Conservation (phyloP, 129 eudicot genomes). For the Calendula officinalis region DNA sequence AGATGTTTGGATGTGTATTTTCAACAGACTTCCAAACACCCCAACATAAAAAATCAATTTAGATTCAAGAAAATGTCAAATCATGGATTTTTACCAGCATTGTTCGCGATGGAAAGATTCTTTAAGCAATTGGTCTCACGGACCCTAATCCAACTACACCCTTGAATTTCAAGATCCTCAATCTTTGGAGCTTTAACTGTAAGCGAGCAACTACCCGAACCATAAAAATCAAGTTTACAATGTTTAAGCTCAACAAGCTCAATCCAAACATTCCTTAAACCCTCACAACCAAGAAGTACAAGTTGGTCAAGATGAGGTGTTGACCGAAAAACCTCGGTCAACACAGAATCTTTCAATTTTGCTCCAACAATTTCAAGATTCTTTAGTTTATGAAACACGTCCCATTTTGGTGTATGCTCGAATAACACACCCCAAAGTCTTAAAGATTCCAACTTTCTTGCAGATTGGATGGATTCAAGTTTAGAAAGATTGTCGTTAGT, state of each 20-base stretch:
- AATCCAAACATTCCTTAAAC: conserved; percentile 52
- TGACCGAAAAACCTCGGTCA: conserved; percentile 50
- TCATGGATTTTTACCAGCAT: conserved; percentile 44
- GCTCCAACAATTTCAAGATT: conserved; percentile 90
- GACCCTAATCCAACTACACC: conserved; percentile 74
- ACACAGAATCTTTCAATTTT: conserved; percentile 53
- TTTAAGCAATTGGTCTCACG: conserved; percentile 56
- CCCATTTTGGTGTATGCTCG: conserved; percentile 70
- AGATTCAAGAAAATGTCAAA: not conserved
- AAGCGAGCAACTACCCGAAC: conserved; percentile 54
- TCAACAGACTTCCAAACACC: too few species aligned
- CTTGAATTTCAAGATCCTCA: conserved; percentile 72
- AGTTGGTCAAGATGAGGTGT: conserved; percentile 72
- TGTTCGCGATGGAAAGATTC: conserved; percentile 69
- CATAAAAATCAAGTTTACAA: conserved; percentile 69
- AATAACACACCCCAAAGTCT: conserved; percentile 83
- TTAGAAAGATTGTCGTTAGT: conserved; percentile 40
- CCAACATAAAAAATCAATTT: not conserved
- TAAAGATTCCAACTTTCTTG: conserved; percentile 63
- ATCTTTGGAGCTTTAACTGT: conserved; percentile 57
- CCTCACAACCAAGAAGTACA: conserved; percentile 81
- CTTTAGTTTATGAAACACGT: conserved; percentile 46
- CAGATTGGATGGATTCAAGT: conserved; percentile 65
- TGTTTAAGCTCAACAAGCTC: conserved; percentile 60
- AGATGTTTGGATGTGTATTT: not conserved